phyloP scores from a whole-genome alignment of 371 early-diverging fungal genomes.

The Parasitella parasitica region DNA sequence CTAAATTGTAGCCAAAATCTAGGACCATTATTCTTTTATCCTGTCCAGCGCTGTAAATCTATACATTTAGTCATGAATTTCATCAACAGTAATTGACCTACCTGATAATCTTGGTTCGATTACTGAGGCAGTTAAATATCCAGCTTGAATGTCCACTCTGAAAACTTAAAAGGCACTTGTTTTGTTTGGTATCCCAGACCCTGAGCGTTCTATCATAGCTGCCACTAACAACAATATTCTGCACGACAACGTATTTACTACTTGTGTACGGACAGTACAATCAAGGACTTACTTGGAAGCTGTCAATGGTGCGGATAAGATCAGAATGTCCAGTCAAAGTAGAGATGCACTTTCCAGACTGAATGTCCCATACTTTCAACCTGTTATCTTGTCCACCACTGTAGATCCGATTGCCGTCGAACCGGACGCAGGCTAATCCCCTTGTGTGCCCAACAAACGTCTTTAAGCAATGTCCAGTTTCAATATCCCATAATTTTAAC shows the following conservation, averaged over 20 bases:
- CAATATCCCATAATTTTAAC: constrained; percentile 84
- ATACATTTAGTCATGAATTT: background rate
- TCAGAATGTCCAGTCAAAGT: constrained; percentile 83
- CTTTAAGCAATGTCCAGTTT: constrained; percentile 59
- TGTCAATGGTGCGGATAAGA: constrained; percentile 87
- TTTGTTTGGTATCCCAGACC: constrained; percentile 76
- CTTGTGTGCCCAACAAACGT: constrained; percentile 71
- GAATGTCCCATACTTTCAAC: constrained; percentile 89
- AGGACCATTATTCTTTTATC: constrained; percentile 75
- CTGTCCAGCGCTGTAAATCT: constrained; percentile 44
- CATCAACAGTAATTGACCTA: constrained; percentile 5
- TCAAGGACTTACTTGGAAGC: constrained; percentile 44
- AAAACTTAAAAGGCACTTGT: constrained; percentile 48
- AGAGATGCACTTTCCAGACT: constrained; percentile 69
- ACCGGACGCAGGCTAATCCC: constrained; percentile 91
- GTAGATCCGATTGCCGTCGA: constrained; percentile 79
- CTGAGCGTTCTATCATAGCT: constrained; percentile 91
- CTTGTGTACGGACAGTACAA: too few relatives aligned
- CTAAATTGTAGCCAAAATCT: constrained; percentile 61
- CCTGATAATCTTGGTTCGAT: constrained; percentile 72
- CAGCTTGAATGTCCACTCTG: constrained; percentile 77
- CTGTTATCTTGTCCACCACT: constrained; percentile 92
- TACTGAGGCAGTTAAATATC: constrained; percentile 91
- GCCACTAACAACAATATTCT: constrained; percentile 46
- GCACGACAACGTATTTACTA: too few relatives aligned